Base-by-base conservation (phyloP, 2,329 filamentous ascomycete genomes). In the Ramularia collo-cygni region DNA sequence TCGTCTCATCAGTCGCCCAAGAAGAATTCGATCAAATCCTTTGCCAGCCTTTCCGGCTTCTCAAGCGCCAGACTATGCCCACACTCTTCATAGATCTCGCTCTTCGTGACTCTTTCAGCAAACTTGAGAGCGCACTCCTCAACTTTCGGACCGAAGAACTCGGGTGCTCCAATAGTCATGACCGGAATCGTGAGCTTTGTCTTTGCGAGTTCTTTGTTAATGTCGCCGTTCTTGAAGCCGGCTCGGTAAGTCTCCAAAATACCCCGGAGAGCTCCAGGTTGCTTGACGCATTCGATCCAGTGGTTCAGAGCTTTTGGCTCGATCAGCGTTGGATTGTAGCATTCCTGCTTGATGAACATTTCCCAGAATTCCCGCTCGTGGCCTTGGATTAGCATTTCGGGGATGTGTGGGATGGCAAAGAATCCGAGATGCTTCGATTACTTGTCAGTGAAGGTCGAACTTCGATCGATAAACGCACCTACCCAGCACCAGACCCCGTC, bases 271-370 rank as follows among this genome's bases (percentile, higher is more conserved):
- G 55, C 53, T 6, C 58, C 58, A 1, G 57, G 58, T 21, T 57
- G 54, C 46, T 55, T 57, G 24, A 54, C 56, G 35, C 53, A 57
- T 39, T 54, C 56, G 27, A 58, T 51, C 58, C 58, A 57, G 43
- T 63, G 56, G 37, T 60, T 49, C 24, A 60, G 35, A 4, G 54
- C 60, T 33, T 51, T 51, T 1, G 54, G 57, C 36, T 62, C 59
- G 21, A 65, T 58, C 4, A 54, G 47, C 32, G 56, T 57, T 5
- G 62, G 61, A 37, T 64, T 63, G 42, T 63, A 64, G 46, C 62
- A 64, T 47, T 65, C 62, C 28, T 61, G 58, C 41, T 61, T 63
- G 51, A 64, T 64, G 46, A 64, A 65, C 50, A 58, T 58, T 38
- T 60, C 59, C 62, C 62, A 65, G 28, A 65, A 64, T 42, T 64